Conservation (phyloP, 345 rosid species). For the Gossypium longicalyx region DNA sequence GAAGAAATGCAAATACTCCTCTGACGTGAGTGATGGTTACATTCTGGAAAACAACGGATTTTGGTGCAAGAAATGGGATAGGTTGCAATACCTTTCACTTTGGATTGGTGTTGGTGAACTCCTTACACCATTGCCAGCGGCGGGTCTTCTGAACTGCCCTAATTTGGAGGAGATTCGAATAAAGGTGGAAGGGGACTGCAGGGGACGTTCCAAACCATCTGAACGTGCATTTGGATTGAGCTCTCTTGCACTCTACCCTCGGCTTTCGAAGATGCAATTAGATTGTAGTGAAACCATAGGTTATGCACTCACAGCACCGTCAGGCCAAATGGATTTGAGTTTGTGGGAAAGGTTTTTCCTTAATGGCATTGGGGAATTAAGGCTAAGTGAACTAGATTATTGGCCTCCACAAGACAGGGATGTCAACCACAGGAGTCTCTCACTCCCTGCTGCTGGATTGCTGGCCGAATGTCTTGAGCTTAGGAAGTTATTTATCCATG, state of each 20-base stretch:
- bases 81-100: slow-evolving; percentile 56
- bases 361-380: slow-evolving; percentile 54
- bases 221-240: slow-evolving; percentile 61
- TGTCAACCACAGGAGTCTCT: slow-evolving; percentile 75
- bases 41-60: slow-evolving; percentile 31
- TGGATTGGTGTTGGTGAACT: slow-evolving; percentile 78
- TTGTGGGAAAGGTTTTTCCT: slow-evolving; percentile 89
- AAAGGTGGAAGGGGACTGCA: slow-evolving; percentile 85
- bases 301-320: slow-evolving; percentile 69
- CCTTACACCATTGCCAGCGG: slow-evolving; percentile 46
- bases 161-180: slow-evolving; percentile 70
- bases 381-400: slow-evolving; percentile 65
- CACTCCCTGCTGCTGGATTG: slow-evolving; percentile 72
- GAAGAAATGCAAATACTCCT: slow-evolving; percentile 41
- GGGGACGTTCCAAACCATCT: slow-evolving; percentile 49
- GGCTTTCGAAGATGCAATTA: slow-evolving; percentile 67
- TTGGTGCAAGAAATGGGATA: slow-evolving; percentile 56
- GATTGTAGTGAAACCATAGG: slow-evolving; percentile 75
- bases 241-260: slow-evolving; percentile 50
- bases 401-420: slow-evolving; percentile 95
- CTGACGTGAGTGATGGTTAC: slow-evolving; percentile 18
- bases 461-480: slow-evolving; percentile 49
- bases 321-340: slow-evolving; percentile 78
- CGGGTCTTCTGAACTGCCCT: slow-evolving; percentile 73
- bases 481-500: slow-evolving; percentile 90